These are phyloP conservation scores for Petunia hybrid DNA, from an alignment of 305 asterid genomes.

Conservation along the genomic window DNA sequence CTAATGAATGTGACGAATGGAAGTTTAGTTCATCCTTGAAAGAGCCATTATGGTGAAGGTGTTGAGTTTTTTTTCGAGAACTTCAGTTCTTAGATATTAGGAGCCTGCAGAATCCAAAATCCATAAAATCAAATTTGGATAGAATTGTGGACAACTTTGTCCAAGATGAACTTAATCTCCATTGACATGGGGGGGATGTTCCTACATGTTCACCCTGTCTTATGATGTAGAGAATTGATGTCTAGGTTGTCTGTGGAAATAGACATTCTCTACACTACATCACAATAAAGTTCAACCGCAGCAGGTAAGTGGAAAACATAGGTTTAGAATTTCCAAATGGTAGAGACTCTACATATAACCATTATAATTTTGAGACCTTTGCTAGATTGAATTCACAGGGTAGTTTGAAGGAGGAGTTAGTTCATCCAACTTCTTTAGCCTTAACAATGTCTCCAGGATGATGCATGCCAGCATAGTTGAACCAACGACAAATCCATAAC, in stretches of 20 bases:
- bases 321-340: too few relatives aligned
- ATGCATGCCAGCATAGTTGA: conserved; percentile 51
- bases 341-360: not conserved
- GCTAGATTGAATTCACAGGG: conserved; percentile 55
- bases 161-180: not conserved
- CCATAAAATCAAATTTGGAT: conserved; percentile 1
- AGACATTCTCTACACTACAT: too few relatives aligned
- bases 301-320: too few relatives aligned
- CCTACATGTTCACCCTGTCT: not conserved
- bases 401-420: conserved; percentile 51
- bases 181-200: not conserved
- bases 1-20: not conserved
- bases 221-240: too few relatives aligned
- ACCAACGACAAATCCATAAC: conserved; percentile 72
- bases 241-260: too few relatives aligned
- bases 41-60: not conserved
- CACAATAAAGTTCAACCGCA: too few relatives aligned
- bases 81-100: not conserved
- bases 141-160: not conserved
- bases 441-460: conserved; percentile 63
- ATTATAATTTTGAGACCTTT: not conserved
- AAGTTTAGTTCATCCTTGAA: not conserved
- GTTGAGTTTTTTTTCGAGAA: conserved; percentile 13
- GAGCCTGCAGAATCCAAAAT: conserved; percentile 12
- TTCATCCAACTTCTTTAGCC: conserved; percentile 53